Evolutionary conservation across 2,329 filamentous ascomycete species (phyloP), one percentile per base, ranked within the genome.

Genomic region (Hyphodiscus sp.): DNA sequence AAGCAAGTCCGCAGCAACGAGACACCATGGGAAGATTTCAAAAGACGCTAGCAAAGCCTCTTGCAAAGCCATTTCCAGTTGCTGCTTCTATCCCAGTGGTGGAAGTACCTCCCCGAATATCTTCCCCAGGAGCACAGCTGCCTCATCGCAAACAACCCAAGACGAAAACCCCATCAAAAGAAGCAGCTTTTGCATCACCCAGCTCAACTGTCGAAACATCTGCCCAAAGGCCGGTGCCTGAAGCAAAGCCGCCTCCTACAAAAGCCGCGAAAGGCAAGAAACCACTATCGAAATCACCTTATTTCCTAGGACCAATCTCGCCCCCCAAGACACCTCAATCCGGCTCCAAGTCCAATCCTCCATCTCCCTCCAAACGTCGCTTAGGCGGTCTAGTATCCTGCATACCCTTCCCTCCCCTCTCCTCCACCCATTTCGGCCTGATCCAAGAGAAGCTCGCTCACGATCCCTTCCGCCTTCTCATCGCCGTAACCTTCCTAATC

Each of bases 401-500:
- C 20, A 73, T 85, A 13, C 79, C 80, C 2, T 89, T 92, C 59
- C 87, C 89, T 0, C 79, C 83, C 0, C 79, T 91, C 33, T 76
- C 78, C 8, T 74, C 80, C 0, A 66, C 75, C 0, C 69, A 65
- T 6, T 96, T 95, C 65, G 91, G 91, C 0, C 77, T 96, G 1
- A 82, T 96, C 41, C 91, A 96, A 67, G 91, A 96, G 67, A 79
- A 85, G 58, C 79, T 95, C 16, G 82, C 83, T 1, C 70, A 80
- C 48, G 79, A 90, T 53, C 87, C 91, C 0, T 96, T 95, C 68
- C 85, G 83, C 59, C 79, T 96, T 1, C 78, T 96, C 1, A 76
- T 96, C 29, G 90, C 87, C 13, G 85, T 91, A 5, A 90, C 89
- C 0, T 91, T 96, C 63, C 81, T 96, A 29, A 92, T 92, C 68